Base-by-base conservation (phyloP, 208 protist genomes). In the Trypanosoma avium region DNA sequence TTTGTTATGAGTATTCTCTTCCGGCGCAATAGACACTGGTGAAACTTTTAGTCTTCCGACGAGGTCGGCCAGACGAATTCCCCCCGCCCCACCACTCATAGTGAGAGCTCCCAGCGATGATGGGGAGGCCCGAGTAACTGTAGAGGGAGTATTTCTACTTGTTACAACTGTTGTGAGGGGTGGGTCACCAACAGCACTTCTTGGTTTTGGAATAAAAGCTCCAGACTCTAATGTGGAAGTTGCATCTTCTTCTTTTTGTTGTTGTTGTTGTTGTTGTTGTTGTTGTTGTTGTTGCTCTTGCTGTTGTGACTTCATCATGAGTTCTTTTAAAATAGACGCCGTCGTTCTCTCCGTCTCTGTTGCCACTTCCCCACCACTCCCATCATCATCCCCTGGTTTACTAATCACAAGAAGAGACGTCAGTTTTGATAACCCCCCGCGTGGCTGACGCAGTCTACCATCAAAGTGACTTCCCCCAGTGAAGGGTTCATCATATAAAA, bases 401-500 rank as follows among this genome's bases (percentile, higher is more conserved):
- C 58, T 54, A 38, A 93, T 67, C 32, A 93, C 87, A 17, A 97
- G 81, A 52, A 97, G 75, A 30, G 73, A 67, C 12, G 74, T 50
- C 47, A 90, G 64, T 67, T 88, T 92, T 32, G 74, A 77, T 35
- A 97, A 78, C 43, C 79, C 84, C 1, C 84, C 92, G 33, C 92
- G 84, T 42, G 64, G 79, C 35, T 80, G 72, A 43, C 70, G 49
- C 21, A 95, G 79, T 15, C 89, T 73, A 4, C 92, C 92, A 38
- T 84, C 86, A n/a, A 97, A 80, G 24, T 68, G 65, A 9, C 71
- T 81, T 7, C 87, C 89, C 9, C 84, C 84, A n/a, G 77, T 81
- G 78, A 94, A 97, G 12, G 78, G 68, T 36, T 74, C 60, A 73
- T 97, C 92, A 76, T 92, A 94, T 15, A 97, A 79, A 29, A 97